Evolutionary conservation across 169 alveolate species (phyloP).

Genomic region (Eimeria zaria): DNA sequence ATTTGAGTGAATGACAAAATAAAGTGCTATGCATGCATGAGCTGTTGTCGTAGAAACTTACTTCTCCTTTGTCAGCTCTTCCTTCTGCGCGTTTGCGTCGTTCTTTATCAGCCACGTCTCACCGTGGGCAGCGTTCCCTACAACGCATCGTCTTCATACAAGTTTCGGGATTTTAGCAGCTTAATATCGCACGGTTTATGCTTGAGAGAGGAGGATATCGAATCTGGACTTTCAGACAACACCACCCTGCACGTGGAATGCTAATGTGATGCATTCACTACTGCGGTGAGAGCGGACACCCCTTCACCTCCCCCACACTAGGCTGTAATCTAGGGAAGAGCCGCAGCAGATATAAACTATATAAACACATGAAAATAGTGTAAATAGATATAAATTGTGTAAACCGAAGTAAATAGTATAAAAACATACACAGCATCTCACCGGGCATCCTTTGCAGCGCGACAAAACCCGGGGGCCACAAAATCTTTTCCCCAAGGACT

Average conservation of each 20-base stretch:
- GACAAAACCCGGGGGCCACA: conserved; percentile 80
- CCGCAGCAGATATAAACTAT: too few relatives aligned
- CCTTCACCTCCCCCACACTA: too few relatives aligned
- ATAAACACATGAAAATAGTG: background rate
- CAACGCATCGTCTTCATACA: background rate
- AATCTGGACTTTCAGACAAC: too few relatives aligned
- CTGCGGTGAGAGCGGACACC: too few relatives aligned
- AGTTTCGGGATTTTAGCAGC: background rate
- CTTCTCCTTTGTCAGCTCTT: conserved; percentile 69
- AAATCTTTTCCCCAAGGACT: conserved; percentile 62
- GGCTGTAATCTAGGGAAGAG: too few relatives aligned
- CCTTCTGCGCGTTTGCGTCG: conserved; percentile 39
- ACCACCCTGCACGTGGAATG: too few relatives aligned
- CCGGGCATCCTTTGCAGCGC: conserved; percentile 79
- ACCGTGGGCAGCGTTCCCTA: conserved; percentile 84
- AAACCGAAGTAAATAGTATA: background rate
- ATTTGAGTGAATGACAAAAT: background rate
- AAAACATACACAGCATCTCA: background rate
- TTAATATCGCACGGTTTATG: background rate
- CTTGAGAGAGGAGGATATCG: too few relatives aligned
- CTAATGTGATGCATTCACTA: too few relatives aligned
- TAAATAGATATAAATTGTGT: background rate
- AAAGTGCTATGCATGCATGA: background rate
- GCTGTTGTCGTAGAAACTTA: background rate
- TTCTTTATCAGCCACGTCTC: conserved; percentile 79